Conservation (phyloP, 73 alveolate genomes). For the Paraurostyla sp. region DNA sequence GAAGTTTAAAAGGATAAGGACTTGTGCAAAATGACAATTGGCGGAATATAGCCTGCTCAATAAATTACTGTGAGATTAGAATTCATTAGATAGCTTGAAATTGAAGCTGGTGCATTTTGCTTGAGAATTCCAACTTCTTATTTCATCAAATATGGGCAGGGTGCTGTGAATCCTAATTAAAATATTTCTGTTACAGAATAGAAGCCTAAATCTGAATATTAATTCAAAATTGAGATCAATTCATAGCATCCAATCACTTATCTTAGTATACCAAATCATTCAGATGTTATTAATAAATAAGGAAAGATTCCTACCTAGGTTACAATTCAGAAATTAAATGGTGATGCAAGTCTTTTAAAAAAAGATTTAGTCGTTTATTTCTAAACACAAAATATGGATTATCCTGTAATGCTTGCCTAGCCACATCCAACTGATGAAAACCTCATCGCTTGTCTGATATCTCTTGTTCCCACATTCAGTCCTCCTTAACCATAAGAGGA, state of each 20-base stretch:
- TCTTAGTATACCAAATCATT: slow-evolving; percentile 11
- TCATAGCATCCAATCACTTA: neutral
- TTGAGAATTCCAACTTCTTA: slow-evolving; percentile 33
- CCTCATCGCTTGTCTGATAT: slow-evolving; percentile 21
- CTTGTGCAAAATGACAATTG: slow-evolving; percentile 44
- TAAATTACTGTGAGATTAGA: slow-evolving; percentile 15
- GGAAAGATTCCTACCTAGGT: neutral
- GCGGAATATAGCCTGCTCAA: slow-evolving; percentile 40
- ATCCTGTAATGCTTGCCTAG: slow-evolving; percentile 14
- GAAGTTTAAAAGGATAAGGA: slow-evolving; percentile 53
- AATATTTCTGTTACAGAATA: neutral
- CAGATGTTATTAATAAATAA: neutral
- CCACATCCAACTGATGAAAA: neutral
- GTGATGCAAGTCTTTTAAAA: neutral
- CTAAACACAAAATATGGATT: slow-evolving; percentile 6
- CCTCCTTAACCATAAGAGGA: slow-evolving; percentile 39
- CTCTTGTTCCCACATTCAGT: slow-evolving; percentile 32
- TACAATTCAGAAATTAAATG: neutral
- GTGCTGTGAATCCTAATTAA: neutral
- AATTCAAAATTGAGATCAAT: neutral
- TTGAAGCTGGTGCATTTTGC: slow-evolving; percentile 53
- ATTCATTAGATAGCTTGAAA: slow-evolving; percentile 1
- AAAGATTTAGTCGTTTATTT: slow-evolving; percentile 41
- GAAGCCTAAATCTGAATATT: neutral
- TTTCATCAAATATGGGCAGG: neutral